Evolutionary conservation across 345 rosid species (phyloP), one percentile per base, ranked within the genome.

Genomic region (Rhodomyrtus tomentosa): DNA sequence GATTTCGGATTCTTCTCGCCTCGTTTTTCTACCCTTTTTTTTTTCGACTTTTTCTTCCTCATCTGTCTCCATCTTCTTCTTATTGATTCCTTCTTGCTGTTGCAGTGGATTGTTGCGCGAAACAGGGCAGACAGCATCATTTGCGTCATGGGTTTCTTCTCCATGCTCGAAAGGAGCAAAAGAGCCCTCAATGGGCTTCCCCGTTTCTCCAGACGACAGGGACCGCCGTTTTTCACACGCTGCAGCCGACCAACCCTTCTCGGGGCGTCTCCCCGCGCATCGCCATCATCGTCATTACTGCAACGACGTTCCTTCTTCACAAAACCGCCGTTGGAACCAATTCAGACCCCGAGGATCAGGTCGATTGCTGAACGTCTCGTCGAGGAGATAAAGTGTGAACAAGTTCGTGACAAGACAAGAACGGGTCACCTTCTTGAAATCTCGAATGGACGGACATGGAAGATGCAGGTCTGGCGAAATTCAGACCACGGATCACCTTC

Each of bases 301-400:
- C 36, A 58, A n/a, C 45, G 45, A 42, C 45, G n/a, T n/a, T n/a
- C n/a, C n/a, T n/a, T n/a, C n/a, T n/a, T n/a, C n/a, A n/a, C n/a
- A n/a, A n/a, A n/a, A n/a, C n/a, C n/a, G n/a, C n/a, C n/a, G n/a
- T n/a, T n/a, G n/a, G n/a, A n/a, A 58, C 36, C 68, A 58, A 12
- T 58, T 0, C 68, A 12, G 68, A 18, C 68, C 0, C 1, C 36
- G 68, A n/a, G 32, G 68, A 56, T 36, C 18, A 32, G 4, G 68
- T 58, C 20, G 20, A 25, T n/a, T n/a, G 68, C 18, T 0, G 16
- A 58, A 58, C 68, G 36, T 1, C 18, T 5, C 9, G 18, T 58
- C 8, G 9, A 58, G 36, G 32, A 8, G 36, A 58, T 58, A 58
- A n/a, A n/a, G 68, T 36, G 13, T 1, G 68, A 58, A 7, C 68